phyloP scores from a whole-genome alignment of 148 eudicot species.

The Rhododendron henanense region DNA sequence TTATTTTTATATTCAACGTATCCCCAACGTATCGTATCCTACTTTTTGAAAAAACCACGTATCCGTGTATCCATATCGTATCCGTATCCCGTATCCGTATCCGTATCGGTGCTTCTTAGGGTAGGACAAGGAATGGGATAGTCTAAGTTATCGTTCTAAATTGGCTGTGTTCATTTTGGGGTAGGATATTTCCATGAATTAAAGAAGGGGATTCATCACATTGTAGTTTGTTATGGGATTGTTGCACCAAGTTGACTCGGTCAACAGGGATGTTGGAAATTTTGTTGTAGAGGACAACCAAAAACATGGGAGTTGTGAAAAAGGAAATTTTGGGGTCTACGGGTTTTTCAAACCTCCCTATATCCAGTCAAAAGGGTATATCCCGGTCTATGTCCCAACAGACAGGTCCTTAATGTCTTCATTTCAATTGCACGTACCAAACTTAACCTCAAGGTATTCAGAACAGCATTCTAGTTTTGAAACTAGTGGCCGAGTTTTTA shows the following conservation, averaged over 20 bases:
- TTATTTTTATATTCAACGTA: too few relatives aligned
- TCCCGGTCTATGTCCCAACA: not conserved
- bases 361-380: not conserved
- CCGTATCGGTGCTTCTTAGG: too few relatives aligned
- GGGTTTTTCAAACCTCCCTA: not conserved
- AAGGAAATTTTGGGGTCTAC: not conserved
- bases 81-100: too few relatives aligned
- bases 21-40: too few relatives aligned
- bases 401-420: not conserved
- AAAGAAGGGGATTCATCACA: not conserved
- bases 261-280: not conserved
- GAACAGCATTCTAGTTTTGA: not conserved
- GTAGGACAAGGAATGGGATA: not conserved
- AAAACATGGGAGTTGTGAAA: not conserved
- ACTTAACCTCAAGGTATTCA: not conserved
- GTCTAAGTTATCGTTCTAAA: not conserved
- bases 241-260: not conserved
- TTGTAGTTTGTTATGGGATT: not conserved
- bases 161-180: not conserved
- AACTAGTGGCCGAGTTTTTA: not conserved
- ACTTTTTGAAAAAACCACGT: too few relatives aligned
- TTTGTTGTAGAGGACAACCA: not conserved
- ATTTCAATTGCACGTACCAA: not conserved
- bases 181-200: not conserved
- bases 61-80: too few relatives aligned